Percentiles rank a stretch among this genome's conserved stretches.
Conservation (phyloP, 768 basidiomycete species). For the Favolaschia claudopus region DNA sequence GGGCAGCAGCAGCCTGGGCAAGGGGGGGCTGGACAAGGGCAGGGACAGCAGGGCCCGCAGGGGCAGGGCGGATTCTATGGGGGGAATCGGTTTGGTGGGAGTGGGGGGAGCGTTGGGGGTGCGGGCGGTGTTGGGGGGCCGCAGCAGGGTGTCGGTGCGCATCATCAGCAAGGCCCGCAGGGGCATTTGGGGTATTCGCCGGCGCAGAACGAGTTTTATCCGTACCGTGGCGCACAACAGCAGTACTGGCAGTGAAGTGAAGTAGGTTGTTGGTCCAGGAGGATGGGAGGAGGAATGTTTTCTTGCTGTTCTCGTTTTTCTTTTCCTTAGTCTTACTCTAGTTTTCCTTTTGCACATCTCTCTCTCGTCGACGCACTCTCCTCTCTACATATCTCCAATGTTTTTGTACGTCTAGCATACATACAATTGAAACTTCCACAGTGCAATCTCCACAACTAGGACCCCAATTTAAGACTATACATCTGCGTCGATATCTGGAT, state of each 20-base stretch:
- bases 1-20: constrained; percentile 59
- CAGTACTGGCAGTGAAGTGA: constrained; percentile 71
- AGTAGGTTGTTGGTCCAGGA: constrained; percentile 51
- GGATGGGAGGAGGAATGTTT: constrained; percentile 5
- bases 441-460: no score
- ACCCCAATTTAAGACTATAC: no score
- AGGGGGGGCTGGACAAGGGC: constrained; percentile 56
- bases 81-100: constrained; percentile 52
- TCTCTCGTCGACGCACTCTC: constrained; percentile 29
- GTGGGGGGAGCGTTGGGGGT: constrained; percentile 43
- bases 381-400: constrained; percentile 26
- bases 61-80: constrained; percentile 60
- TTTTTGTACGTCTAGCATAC: constrained; percentile 30
- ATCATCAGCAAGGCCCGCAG: constrained; percentile 58
- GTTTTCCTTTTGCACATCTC: constrained; percentile 12
- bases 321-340: constrained; percentile 5
- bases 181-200: constrained; percentile 70
- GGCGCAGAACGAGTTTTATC: constrained; percentile 75
- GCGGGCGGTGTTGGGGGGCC: constrained; percentile 46
- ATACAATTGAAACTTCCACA: constrained; percentile 18
- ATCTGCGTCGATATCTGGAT: no score
- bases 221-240: constrained; percentile 74
- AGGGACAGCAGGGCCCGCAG: constrained; percentile 54
- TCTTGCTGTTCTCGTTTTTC: not conserved
- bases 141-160: constrained; percentile 49